Conservation (phyloP, 75 land plant genomes). For the Sequoiadendron giganteum region DNA sequence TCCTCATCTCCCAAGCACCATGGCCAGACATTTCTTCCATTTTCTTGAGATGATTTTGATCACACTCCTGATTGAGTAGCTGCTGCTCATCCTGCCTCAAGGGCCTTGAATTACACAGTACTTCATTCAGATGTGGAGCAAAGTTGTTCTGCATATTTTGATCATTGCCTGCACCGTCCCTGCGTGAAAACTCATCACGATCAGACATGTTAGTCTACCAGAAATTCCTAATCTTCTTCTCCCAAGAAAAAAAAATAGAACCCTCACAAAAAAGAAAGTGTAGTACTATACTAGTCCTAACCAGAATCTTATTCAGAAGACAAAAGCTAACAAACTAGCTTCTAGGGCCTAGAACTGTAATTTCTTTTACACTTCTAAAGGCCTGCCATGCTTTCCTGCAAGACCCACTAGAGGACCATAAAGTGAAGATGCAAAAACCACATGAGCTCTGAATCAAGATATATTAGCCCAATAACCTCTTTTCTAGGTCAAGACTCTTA, state of each 20-base stretch:
- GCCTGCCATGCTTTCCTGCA: background rate
- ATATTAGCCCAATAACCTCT: background rate
- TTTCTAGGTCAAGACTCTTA: constrained; percentile 2
- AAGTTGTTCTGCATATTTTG: constrained; percentile 11
- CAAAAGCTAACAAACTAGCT: background rate
- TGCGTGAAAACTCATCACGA: background rate
- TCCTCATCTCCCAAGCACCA: constrained; percentile 9
- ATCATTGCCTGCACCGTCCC: constrained; percentile 6
- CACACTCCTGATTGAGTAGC: background rate
- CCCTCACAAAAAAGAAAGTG: background rate
- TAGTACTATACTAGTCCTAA: background rate
- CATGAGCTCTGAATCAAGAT: background rate
- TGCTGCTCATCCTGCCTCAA: background rate
- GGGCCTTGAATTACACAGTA: constrained; percentile 6
- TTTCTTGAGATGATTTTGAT: constrained; percentile 12
- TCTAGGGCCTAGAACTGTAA: background rate
- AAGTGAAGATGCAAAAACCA: background rate
- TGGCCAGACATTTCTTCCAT: background rate
- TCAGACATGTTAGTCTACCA: background rate
- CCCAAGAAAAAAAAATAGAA: background rate
- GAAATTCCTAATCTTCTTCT: background rate
- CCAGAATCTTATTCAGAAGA: background rate
- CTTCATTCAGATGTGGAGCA: constrained; percentile 5
- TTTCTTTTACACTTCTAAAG: background rate
- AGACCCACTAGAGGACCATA: background rate